Evolutionary conservation across 2,329 filamentous ascomycete genomes (phyloP).

Genomic region (Achaetomium macrosporum): DNA sequence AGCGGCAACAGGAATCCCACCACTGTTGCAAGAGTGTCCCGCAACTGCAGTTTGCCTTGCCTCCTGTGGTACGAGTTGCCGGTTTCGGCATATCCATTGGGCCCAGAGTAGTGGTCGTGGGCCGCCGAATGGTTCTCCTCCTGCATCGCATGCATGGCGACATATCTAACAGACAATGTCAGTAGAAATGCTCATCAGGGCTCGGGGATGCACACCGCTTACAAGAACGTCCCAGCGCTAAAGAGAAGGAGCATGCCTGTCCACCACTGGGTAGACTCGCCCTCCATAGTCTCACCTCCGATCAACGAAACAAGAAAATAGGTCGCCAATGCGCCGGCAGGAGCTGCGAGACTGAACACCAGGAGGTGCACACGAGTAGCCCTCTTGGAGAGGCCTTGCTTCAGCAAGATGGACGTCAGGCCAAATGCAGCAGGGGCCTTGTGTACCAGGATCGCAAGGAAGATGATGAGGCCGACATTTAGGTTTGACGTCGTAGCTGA

Average conservation of each 20-base stretch:
- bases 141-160: slow-evolving; percentile 98
- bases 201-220: slow-evolving; percentile 35
- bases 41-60: slow-evolving; percentile 53
- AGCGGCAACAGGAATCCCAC: slow-evolving; percentile 73
- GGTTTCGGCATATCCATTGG: slow-evolving; percentile 52
- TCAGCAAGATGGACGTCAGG: slow-evolving; percentile 80
- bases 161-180: slow-evolving; percentile 56
- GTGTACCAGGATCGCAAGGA: slow-evolving; percentile 94
- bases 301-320: slow-evolving; percentile 73
- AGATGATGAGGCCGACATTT: slow-evolving; percentile 83
- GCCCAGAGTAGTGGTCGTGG: slow-evolving; percentile 44
- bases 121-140: slow-evolving; percentile 54
- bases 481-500: slow-evolving; percentile 70
- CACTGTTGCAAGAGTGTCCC: slow-evolving; percentile 65
- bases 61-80: slow-evolving; percentile 41
- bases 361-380: slow-evolving; percentile 78
- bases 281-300: slow-evolving; percentile 53
- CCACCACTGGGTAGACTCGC: slow-evolving; percentile 69
- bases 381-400: slow-evolving; percentile 84
- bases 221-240: slow-evolving; percentile 93
- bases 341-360: slow-evolving; percentile 87
- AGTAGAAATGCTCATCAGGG: neutral
- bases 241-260: slow-evolving; percentile 93
- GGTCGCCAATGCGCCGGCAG: slow-evolving; percentile 75
- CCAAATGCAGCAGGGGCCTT: slow-evolving; percentile 96